A percentile compares a stretch with the other conserved stretches of the same genome.
Evolutionary conservation across 495 filamentous ascomycete species (phyloP).

Genomic region (Neurospora sp.): DNA sequence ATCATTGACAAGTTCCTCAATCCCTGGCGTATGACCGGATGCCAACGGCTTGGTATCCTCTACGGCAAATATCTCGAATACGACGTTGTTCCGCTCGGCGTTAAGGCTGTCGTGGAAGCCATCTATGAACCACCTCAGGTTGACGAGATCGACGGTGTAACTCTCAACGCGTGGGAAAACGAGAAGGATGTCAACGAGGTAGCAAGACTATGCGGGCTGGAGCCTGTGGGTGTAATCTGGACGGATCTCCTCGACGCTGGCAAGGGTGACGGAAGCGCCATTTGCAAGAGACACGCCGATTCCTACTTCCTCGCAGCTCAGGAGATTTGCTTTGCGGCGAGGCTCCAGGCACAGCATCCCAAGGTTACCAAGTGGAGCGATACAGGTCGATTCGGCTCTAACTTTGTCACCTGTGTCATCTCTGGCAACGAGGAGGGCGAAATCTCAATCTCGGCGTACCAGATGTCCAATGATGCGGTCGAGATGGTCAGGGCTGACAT

Average conservation of each 20-base stretch:
- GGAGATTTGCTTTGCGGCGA: conserved; percentile 80
- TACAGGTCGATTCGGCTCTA: conserved; percentile 85
- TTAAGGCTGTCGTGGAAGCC: conserved; percentile 95
- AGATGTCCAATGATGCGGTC: conserved; percentile 86
- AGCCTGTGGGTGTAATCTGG: conserved; percentile 90
- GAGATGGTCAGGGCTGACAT: conserved; percentile 97
- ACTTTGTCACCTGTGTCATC: conserved; percentile 93
- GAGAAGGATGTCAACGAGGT: conserved; percentile 75
- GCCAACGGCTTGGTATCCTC: conserved; percentile 79
- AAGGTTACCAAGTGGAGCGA: conserved; percentile 96
- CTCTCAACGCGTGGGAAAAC: conserved; percentile 78
- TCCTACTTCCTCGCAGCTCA: conserved; percentile 90
- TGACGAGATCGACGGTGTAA: conserved; percentile 83
- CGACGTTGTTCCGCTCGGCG: conserved; percentile 78
- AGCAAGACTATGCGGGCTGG: conserved; percentile 73
- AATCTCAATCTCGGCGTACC: conserved; percentile 83
- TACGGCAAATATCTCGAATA: conserved; percentile 92
- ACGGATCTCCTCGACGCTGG: conserved; percentile 86
- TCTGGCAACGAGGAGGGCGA: conserved; percentile 83
- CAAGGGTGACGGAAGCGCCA: conserved; percentile 64
- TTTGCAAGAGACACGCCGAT: conserved; percentile 94
- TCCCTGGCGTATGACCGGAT: conserved; percentile 74
- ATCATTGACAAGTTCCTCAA: conserved; percentile 81
- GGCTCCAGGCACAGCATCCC: conserved; percentile 77
- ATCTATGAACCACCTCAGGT: conserved; percentile 95